Conservation (phyloP, 768 basidiomycete genomes). For the Termitomyces sp. region DNA sequence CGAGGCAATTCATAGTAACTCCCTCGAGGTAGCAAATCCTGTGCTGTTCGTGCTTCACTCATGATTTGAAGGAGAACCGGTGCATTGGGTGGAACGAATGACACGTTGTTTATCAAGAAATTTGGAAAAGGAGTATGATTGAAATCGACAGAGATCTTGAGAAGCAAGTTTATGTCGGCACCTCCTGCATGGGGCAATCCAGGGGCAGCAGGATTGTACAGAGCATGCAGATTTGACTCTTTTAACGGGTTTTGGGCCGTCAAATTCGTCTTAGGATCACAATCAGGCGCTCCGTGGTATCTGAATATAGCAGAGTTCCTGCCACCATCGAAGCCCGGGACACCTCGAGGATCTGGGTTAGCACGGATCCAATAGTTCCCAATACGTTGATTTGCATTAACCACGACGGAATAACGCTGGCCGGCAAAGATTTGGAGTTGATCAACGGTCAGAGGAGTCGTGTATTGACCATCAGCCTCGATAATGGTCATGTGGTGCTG, state of each 20-base stretch:
- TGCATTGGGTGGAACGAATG: conserved; percentile 33
- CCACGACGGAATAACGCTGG: conserved; percentile 25
- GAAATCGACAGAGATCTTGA: conserved; percentile 23
- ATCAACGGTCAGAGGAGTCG: conserved; percentile 39
- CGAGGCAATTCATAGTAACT: conserved; percentile 39
- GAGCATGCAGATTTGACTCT: conserved; percentile 25
- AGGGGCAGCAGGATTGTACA: conserved; percentile 25
- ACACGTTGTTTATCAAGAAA: conserved; percentile 26
- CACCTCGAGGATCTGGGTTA: conserved; percentile 20
- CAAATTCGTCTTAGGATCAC: conserved; percentile 38
- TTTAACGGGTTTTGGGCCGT: conserved; percentile 14
- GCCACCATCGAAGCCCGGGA: conserved; percentile 27
- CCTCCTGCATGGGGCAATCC: conserved; percentile 31
- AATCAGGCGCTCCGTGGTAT: conserved; percentile 41
- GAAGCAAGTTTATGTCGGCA: conserved; percentile 37
- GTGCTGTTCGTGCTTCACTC: conserved; percentile 37
- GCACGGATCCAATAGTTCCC: conserved; percentile 53
- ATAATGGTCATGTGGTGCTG: conserved; percentile 49
- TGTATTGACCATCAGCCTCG: conserved; percentile 46
- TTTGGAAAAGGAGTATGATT: conserved; percentile 12
- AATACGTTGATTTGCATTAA: conserved; percentile 40
- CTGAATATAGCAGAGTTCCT: conserved; percentile 50
- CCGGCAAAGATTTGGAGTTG: conserved; percentile 37
- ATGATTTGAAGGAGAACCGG: conserved; percentile 46
- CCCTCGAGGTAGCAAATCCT: conserved; percentile 36